Evolutionary conservation across 1,139 yeast species (phyloP), one percentile per base, ranked within the genome.

Genomic region (Zygoascus hellenicus): DNA sequence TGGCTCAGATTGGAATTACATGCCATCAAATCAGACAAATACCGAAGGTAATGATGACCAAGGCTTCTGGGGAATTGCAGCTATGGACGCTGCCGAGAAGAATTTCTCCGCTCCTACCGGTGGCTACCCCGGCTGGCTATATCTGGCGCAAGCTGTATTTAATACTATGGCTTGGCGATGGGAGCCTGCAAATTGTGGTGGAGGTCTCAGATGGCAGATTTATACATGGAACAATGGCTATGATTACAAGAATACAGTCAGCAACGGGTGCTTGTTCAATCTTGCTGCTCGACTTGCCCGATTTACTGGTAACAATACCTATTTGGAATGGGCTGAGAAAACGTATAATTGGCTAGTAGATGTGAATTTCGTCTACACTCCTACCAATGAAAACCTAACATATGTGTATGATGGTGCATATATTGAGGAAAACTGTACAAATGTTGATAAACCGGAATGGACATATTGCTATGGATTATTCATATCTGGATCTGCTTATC

Each of bases 41-140:
- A 76, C 87, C 7, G 95, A 86, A 65, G 96, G 96, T 61, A 88
- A 88, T 60, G 96, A 88, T 70, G 96, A 88, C 71, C 95, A 87
- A 67, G 95, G 87, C 0, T 83, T 87, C 55, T 88, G 96, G 96
- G 96, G 90, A 0, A 69, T 88, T 48, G 80, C 92, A 0, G 92
- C 76, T 4, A 81, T 88, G 81, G 80, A 76, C 28, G 96, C 96
- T 0, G 84, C 90, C 2, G 96, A 88, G 63, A 72, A 79, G 62
- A 85, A 85, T 67, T 84, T 84, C 63, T 69, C 83, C 14, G 77
- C 80, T 55, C 92, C 94, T 1, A 69, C 68, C 22, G 66, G 67
- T 15, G 68, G 65, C 48, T 58, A 66, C 41, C 81, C 82, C 47
- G 69, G 78, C 49, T 85, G 95, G 94, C 70, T 81, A 31, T 72